Base-by-base conservation (phyloP, 2,329 filamentous ascomycete genomes). In the Orbilia blumenaviensis region DNA sequence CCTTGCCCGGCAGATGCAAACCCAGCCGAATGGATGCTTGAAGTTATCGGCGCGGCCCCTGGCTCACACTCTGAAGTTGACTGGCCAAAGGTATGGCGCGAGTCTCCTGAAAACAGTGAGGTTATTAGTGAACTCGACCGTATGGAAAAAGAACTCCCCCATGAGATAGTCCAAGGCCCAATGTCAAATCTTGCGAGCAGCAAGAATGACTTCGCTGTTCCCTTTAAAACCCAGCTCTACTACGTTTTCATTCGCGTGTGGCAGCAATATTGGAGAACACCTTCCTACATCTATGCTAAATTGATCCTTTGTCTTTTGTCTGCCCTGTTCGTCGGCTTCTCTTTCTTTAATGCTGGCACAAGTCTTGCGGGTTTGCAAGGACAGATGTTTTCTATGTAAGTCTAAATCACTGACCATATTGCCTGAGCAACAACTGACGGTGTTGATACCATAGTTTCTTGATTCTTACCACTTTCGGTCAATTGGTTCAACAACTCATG, bases 221-320 rank as follows among this genome's bases (percentile, higher is more conserved):
- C 91, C 0, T 92, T 96, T 81, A 80, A 79, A 42, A 81, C 85
- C 6, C 93, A 97, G 82, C 84, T 94, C 44, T 84, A 83, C 67
- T 86, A 90, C 81, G 91, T 92, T 68, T 87, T 88, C 16, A 82
- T 87, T 78, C 92, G 93, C 80, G 91, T 95, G 25, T 95, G 95
- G 85, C 88, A 94, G 81, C 93, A 96, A 82, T 96, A 95, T 86
- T 96, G 93, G 93, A 91, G 93, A 75, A 94, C 90, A 0, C 93
- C 93, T 0, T 87, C 89, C 3, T 96, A 96, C 85, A 94, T 97
- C 82, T 96, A 94, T 85, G 90, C 91, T 80, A 96, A 96, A 85
- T 82, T 86, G 0, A 84, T 86, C 0, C 89, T 96, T 16, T 92
- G 90, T 81, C 84, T 87, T 23, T 83, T 77, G 42, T 77, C 73